Conservation (phyloP, 495 filamentous ascomycete species). For the Elaphomyces granulatus region DNA sequence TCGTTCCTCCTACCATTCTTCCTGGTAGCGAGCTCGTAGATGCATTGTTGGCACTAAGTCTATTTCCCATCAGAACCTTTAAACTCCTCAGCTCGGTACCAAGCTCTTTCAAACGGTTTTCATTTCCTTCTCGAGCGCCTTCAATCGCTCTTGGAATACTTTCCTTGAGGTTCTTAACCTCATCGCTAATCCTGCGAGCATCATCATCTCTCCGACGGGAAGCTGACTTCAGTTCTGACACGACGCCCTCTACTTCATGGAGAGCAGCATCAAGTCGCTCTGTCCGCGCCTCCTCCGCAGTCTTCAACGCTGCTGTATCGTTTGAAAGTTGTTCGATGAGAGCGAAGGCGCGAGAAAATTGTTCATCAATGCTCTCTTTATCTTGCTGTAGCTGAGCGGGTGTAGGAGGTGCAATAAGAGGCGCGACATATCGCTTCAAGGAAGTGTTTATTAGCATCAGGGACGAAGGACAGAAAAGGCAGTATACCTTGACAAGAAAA, state of each 20-base stretch:
- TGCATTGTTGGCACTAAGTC: slow-evolving; percentile 42
- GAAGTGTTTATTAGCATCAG: slow-evolving; percentile 5
- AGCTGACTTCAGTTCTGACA: slow-evolving; percentile 64
- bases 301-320: slow-evolving; percentile 78
- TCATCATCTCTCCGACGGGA: slow-evolving; percentile 73
- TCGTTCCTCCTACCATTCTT: slow-evolving; percentile 16
- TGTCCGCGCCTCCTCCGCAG: slow-evolving; percentile 69
- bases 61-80: slow-evolving; percentile 72
- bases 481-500: slow-evolving; percentile 59
- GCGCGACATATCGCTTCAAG: slow-evolving; percentile 67
- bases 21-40: slow-evolving; percentile 20
- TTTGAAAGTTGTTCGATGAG: slow-evolving; percentile 82
- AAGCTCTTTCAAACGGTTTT: slow-evolving; percentile 69
- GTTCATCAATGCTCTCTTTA: slow-evolving; percentile 78
- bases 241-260: slow-evolving; percentile 66
- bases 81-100: slow-evolving; percentile 82
- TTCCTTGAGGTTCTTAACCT: slow-evolving; percentile 67
- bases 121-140: slow-evolving; percentile 70
- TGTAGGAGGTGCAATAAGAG: slow-evolving; percentile 84
- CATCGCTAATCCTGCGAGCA: slow-evolving; percentile 67
- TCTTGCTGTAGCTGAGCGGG: slow-evolving; percentile 85
- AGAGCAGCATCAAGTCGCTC: slow-evolving; percentile 73
- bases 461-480: neutral
- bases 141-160: slow-evolving; percentile 77
- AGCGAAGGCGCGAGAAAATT: slow-evolving; percentile 80